phyloP scores from a whole-genome alignment of 352 stramenopile species.

The Phytophthora boehmeriae region DNA sequence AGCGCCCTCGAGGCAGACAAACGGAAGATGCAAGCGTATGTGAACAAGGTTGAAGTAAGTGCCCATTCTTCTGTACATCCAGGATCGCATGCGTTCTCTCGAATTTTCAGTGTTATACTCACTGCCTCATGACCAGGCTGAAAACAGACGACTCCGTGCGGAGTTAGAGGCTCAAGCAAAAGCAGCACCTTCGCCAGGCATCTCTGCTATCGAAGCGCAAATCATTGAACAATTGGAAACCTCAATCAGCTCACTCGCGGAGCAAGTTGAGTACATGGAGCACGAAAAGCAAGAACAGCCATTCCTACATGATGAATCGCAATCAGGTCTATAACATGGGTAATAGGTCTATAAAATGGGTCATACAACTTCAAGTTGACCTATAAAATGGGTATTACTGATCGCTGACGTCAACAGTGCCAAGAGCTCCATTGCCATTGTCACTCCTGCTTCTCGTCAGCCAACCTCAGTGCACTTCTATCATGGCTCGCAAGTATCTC shows the following conservation, averaged over 20 bases:
- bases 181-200: slow-evolving; percentile 5
- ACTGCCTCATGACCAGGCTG: slow-evolving; percentile 19
- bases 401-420: slow-evolving; percentile 29
- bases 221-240: slow-evolving; percentile 56
- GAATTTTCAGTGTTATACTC: slow-evolving; percentile 1
- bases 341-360: too few species aligned
- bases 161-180: slow-evolving; percentile 29
- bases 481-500: slow-evolving; percentile 80
- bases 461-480: neutral
- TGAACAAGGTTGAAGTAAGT: slow-evolving; percentile 53
- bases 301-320: neutral
- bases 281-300: slow-evolving; percentile 30
- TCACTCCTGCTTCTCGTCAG: neutral
- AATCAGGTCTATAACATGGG: too few species aligned
- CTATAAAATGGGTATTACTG: neutral
- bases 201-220: slow-evolving; percentile 44
- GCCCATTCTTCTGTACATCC: neutral
- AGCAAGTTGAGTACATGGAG: slow-evolving; percentile 51
- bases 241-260: slow-evolving; percentile 47
- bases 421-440: neutral
- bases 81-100: too few species aligned
- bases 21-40: slow-evolving; percentile 36
- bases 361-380: slow-evolving; percentile 24
- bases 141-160: slow-evolving; percentile 43
- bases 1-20: slow-evolving; percentile 55